phyloP scores from a whole-genome alignment of 1,284 basidiomycete species.

The Boletus sp. region DNA sequence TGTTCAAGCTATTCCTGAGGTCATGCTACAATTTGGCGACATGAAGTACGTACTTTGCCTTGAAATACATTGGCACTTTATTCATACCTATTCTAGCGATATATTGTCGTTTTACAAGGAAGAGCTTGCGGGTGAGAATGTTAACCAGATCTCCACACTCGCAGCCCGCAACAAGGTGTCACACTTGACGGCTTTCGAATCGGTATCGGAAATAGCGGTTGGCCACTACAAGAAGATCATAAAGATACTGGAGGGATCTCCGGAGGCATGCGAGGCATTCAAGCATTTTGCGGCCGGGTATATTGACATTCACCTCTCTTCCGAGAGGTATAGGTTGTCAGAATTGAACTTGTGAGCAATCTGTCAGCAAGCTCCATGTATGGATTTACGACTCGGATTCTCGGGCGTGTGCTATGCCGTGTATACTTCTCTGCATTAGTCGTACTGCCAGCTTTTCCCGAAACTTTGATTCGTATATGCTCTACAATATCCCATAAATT shows the following conservation, averaged over 20 bases:
- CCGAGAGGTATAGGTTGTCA: background rate
- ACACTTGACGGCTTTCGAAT: background rate
- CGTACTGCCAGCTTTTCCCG: too few relatives aligned
- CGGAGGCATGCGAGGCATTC: background rate
- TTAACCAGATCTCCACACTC: background rate
- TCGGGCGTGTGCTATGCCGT: too few relatives aligned
- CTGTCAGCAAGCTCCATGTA: background rate
- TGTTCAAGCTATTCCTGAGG: background rate
- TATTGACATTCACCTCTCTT: background rate
- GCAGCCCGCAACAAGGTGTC: background rate
- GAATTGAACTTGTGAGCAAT: background rate
- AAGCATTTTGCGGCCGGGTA: background rate
- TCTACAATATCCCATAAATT: too few relatives aligned
- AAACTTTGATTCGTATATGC: too few relatives aligned
- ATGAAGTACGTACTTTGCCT: background rate
- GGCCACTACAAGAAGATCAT: background rate
- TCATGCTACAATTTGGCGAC: background rate
- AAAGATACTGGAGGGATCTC: background rate
- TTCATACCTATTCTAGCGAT: background rate
- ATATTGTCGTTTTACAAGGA: background rate
- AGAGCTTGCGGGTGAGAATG: background rate
- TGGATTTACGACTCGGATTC: too few relatives aligned
- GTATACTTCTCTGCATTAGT: too few relatives aligned
- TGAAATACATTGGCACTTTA: background rate
- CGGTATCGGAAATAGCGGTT: background rate